phyloP scores from a whole-genome alignment of 2,329 filamentous ascomycete species.

The Calonectria pseudoturangicola region DNA sequence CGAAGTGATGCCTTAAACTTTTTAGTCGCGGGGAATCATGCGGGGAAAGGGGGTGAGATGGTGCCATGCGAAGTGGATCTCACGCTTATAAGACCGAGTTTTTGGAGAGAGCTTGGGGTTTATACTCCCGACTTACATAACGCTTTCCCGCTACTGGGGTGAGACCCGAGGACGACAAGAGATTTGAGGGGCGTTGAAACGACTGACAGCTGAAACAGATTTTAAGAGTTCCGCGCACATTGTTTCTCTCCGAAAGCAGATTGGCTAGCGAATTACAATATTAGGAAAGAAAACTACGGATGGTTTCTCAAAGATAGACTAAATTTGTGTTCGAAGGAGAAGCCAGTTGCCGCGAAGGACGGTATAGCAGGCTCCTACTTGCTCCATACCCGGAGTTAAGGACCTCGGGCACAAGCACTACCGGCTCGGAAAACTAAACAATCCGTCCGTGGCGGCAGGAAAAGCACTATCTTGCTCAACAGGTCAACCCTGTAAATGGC shows the following conservation, averaged over 20 bases:
- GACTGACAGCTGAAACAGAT: not conserved
- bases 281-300: not conserved
- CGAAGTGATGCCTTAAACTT: not conserved
- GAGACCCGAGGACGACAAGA: not conserved
- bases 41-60: constrained; percentile 1
- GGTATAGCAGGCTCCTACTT: not conserved
- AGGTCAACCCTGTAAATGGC: not conserved
- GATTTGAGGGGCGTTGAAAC: not conserved
- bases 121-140: constrained; percentile 4
- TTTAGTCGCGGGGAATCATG: constrained; percentile 6
- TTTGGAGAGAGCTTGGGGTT: constrained; percentile 7
- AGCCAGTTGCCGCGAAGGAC: no score
- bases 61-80: constrained; percentile 15
- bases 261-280: not conserved
- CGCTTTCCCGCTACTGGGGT: not conserved
- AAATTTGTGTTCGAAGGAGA: not conserved
- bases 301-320: not conserved
- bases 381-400: not conserved
- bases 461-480: not conserved
- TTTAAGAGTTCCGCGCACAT: not conserved
- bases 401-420: no score
- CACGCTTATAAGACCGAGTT: not conserved
- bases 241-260: not conserved
- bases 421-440: no score
- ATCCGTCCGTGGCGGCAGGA: no score